Conservation (phyloP, 306 rosid species). For the Casuarina glauca region DNA sequence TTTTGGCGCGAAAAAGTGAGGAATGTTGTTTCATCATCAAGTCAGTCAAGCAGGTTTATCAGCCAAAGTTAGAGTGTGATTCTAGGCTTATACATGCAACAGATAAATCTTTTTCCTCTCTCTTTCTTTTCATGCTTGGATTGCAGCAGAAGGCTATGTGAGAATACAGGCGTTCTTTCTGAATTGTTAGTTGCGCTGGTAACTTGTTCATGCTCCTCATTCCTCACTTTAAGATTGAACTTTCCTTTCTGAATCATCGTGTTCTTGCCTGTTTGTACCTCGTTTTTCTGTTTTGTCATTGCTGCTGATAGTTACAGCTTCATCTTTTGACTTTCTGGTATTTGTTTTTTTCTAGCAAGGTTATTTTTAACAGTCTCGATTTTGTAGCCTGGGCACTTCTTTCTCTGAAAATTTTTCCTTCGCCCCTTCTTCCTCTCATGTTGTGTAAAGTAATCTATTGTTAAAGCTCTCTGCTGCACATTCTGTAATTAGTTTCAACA, state of each 20-base stretch:
- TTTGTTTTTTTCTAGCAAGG: neutral
- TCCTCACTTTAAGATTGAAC: neutral
- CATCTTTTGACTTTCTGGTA: neutral
- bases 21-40: neutral
- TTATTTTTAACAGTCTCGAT: neutral
- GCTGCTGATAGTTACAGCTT: neutral
- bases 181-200: no score
- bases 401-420: neutral
- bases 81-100: neutral
- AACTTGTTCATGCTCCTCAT: neutral
- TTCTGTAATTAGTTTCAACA: no score
- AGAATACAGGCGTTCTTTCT: neutral
- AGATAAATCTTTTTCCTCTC: no score
- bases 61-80: neutral
- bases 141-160: neutral
- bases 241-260: neutral
- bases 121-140: no score
- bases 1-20: neutral
- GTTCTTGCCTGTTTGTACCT: neutral
- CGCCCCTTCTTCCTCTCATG: no score
- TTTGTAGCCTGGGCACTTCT: neutral
- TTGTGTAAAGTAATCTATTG: no score
- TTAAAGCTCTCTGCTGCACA: no score
- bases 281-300: neutral
- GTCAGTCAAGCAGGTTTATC: neutral